Conservation (phyloP, 2,329 filamentous ascomycete genomes). For the Raffaelea albimanens region DNA sequence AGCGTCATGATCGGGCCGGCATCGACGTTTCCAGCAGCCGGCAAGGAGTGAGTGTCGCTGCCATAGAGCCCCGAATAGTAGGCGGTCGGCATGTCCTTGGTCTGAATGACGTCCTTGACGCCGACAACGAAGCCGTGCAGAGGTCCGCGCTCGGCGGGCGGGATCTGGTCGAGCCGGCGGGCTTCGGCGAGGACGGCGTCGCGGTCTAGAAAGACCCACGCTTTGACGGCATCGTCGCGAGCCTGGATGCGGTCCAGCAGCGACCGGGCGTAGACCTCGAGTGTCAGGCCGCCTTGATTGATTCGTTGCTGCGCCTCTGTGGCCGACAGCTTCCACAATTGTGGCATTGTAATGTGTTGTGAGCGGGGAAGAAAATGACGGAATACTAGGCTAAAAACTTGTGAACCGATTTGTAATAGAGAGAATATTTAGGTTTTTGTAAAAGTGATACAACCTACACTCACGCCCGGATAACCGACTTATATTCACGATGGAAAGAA, state of each 20-base stretch:
- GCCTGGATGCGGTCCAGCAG: constrained; percentile 34
- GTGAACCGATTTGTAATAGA: no score
- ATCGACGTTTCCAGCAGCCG: constrained; percentile 34
- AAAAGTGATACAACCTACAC: no score
- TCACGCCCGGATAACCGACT: no score
- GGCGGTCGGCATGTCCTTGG: constrained; percentile 49
- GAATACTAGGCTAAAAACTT: no score
- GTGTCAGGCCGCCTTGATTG: constrained; percentile 24
- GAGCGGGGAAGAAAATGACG: background rate
- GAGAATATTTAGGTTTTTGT: no score
- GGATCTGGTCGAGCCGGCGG: constrained; percentile 37
- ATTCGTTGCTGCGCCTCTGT: background rate
- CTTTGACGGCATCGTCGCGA: constrained; percentile 35
- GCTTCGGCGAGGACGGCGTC: constrained; percentile 40
- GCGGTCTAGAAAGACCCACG: constrained; percentile 39
- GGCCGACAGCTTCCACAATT: background rate
- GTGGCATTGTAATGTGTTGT: background rate
- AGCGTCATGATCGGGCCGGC: constrained; percentile 42
- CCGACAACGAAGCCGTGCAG: constrained; percentile 49
- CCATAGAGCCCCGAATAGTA: constrained; percentile 43
- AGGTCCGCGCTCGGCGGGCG: constrained; percentile 36
- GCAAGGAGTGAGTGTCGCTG: no score
- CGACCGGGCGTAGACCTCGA: constrained; percentile 38
- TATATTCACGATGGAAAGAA: no score
- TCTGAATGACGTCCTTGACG: constrained; percentile 52